Percentiles rank a stretch among this genome's conserved stretches.
These are phyloP conservation scores for Hypoxylon fuscum DNA, from an alignment of 495 filamentous ascomycete genomes.

Conservation along the genomic window DNA sequence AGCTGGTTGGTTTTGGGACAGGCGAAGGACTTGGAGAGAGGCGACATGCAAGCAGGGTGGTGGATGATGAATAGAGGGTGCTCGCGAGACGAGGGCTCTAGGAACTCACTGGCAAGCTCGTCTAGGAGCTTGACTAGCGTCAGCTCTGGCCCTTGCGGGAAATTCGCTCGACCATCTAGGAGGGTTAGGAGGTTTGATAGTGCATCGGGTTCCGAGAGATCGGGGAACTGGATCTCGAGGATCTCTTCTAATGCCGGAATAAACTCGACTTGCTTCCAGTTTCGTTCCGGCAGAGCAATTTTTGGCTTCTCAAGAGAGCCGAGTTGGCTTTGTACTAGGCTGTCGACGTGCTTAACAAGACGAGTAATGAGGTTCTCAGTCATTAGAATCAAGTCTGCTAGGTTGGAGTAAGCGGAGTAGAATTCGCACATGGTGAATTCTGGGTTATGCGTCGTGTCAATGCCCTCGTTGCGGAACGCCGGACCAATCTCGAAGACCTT, in stretches of 20 bases:
- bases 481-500: slow-evolving; percentile 92
- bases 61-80: slow-evolving; percentile 89
- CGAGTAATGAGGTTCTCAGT: slow-evolving; percentile 74
- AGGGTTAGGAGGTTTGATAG: slow-evolving; percentile 62
- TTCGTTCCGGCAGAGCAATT: slow-evolving; percentile 54
- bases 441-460: slow-evolving; percentile 93
- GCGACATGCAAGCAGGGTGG: slow-evolving; percentile 90
- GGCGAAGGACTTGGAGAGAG: slow-evolving; percentile 85
- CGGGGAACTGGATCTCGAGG: slow-evolving; percentile 71
- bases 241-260: slow-evolving; percentile 76
- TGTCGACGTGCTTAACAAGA: slow-evolving; percentile 61
- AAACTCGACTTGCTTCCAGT: slow-evolving; percentile 78
- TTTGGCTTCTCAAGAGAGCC: slow-evolving; percentile 54
- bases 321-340: slow-evolving; percentile 58
- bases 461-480: slow-evolving; percentile 93
- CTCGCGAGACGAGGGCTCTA: slow-evolving; percentile 73
- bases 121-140: slow-evolving; percentile 87
- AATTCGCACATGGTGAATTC: slow-evolving; percentile 98
- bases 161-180: slow-evolving; percentile 61
- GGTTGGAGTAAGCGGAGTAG: slow-evolving; percentile 84
- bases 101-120: slow-evolving; percentile 74
- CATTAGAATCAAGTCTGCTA: slow-evolving; percentile 76
- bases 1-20: slow-evolving; percentile 69
- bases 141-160: slow-evolving; percentile 60
- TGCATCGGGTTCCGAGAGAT: slow-evolving; percentile 67